Conservation (phyloP, 106 monocot species). For the Dactylorhiza incarnata region DNA sequence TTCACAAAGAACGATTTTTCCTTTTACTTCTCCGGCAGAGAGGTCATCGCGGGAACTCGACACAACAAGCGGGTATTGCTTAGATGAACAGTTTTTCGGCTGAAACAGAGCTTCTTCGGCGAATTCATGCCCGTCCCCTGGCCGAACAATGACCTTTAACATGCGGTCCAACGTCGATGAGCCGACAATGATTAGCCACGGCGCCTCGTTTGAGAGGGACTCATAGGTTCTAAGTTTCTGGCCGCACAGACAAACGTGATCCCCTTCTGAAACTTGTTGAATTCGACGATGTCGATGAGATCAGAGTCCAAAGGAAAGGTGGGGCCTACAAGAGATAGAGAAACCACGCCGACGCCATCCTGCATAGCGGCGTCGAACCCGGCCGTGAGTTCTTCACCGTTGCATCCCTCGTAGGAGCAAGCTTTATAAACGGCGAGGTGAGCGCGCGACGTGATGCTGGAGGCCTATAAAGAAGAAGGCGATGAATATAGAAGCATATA, state of each 20-base stretch:
- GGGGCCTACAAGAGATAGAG: conserved; percentile 19
- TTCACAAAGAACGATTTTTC: too few species aligned
- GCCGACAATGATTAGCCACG: conserved; percentile 38
- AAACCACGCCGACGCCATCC: conserved; percentile 28
- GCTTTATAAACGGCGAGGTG: conserved; percentile 45
- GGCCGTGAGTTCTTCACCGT: too few species aligned
- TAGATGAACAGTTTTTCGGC: conserved; percentile 3
- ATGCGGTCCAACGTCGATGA: conserved; percentile 37
- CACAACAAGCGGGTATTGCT: conserved; percentile 1
- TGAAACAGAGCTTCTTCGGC: conserved; percentile 30
- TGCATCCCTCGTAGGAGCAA: too few species aligned
- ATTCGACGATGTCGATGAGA: conserved; percentile 25
- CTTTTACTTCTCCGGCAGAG: background rate
- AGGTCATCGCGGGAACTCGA: background rate
- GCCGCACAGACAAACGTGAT: conserved; percentile 38
- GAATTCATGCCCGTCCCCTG: conserved; percentile 23
- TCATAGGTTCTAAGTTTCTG: conserved; percentile 35
- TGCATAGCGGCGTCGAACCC: background rate
- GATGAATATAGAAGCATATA: too few species aligned
- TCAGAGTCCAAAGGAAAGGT: conserved; percentile 10
- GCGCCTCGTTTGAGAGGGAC: conserved; percentile 32
- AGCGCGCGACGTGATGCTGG: conserved; percentile 40
- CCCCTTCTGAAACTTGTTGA: conserved; percentile 30
- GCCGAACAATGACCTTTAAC: too few species aligned
- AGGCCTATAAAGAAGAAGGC: conserved; percentile 24